These are phyloP conservation scores for Vanderwaltozyma tropicalis DNA, from an alignment of 805 yeast genomes.

Conservation along the genomic window DNA sequence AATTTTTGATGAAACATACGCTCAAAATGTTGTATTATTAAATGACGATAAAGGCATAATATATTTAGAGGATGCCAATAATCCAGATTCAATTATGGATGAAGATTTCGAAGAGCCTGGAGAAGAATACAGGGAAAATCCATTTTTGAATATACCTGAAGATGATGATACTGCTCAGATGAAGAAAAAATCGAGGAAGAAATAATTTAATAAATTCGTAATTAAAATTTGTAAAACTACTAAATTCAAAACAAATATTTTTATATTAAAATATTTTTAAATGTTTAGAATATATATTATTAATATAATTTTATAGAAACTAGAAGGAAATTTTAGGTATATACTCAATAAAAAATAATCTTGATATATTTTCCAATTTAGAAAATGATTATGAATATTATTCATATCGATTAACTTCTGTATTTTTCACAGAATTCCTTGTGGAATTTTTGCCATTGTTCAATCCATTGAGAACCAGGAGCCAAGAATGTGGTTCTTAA, in stretches of 20 bases:
- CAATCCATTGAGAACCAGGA: constrained; percentile 87
- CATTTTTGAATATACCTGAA: too few species aligned
- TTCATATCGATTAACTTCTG: constrained; percentile 17
- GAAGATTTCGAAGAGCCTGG: neutral
- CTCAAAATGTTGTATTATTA: constrained; percentile 14
- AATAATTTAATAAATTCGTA: too few species aligned
- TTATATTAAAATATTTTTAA: too few species aligned
- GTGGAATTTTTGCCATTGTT: constrained; percentile 72
- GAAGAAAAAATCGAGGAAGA: too few species aligned
- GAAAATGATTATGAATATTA: neutral
- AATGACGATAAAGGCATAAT: constrained; percentile 12
- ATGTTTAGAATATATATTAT: too few species aligned
- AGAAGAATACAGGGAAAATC: constrained; percentile 4
- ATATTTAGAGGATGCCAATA: constrained; percentile 15
- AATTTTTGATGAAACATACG: constrained; percentile 13
- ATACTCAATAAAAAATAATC: too few species aligned
- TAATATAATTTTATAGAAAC: too few species aligned
- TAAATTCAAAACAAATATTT: too few species aligned
- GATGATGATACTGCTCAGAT: too few species aligned
- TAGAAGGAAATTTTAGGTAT: too few species aligned
- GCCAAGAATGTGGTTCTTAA: constrained; percentile 94
- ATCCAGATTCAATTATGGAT: neutral
- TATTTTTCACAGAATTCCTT: constrained; percentile 52
- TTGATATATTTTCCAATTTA: too few species aligned
- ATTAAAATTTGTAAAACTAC: too few species aligned